Percentiles rank a stretch among this genome's conserved stretches.
phyloP scores from a whole-genome alignment of 805 yeast genomes.

The Sugiyamaella smithiae region DNA sequence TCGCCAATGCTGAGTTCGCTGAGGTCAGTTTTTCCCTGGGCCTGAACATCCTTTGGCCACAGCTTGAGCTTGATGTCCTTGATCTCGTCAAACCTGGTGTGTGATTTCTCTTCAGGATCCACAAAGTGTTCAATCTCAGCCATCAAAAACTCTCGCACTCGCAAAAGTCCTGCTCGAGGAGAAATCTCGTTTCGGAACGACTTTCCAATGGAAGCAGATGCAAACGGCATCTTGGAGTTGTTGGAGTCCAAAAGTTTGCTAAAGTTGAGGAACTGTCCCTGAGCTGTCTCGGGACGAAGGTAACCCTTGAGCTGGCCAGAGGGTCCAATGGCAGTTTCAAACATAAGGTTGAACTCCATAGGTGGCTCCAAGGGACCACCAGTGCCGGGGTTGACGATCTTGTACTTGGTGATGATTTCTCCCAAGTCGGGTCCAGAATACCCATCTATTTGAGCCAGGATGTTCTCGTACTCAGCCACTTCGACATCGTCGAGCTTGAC shows the following conservation, averaged over 20 bases:
- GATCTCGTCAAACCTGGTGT: constrained; percentile 74
- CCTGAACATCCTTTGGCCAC: constrained; percentile 84
- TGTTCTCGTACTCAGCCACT: constrained; percentile 75
- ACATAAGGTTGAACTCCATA: constrained; percentile 95
- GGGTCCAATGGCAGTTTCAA: constrained; percentile 98
- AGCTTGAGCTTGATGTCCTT: constrained; percentile 69
- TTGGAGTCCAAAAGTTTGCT: constrained; percentile 89
- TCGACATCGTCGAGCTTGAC: constrained; percentile 78
- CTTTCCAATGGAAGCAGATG: constrained; percentile 98
- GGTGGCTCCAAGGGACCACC: constrained; percentile 86
- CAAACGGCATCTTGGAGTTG: constrained; percentile 97
- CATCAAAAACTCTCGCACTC: constrained; percentile 98
- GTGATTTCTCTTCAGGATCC: constrained; percentile 85
- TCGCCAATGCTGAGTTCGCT: constrained; percentile 73
- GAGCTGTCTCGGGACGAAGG: constrained; percentile 98
- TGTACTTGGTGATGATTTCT: constrained; percentile 74
- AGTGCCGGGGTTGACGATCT: constrained; percentile 89
- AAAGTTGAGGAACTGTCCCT: constrained; percentile 97
- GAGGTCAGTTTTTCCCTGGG: constrained; percentile 73
- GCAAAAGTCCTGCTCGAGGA: constrained; percentile 94
- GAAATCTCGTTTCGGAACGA: constrained; percentile 98
- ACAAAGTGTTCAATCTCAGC: constrained; percentile 99
- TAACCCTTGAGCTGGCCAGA: constrained; percentile 94
- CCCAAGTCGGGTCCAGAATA: constrained; percentile 91
- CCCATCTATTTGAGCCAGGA: constrained; percentile 90